These are phyloP conservation scores for Rubia tinctorum DNA, from an alignment of 305 asterid species.

Conservation along the genomic window DNA sequence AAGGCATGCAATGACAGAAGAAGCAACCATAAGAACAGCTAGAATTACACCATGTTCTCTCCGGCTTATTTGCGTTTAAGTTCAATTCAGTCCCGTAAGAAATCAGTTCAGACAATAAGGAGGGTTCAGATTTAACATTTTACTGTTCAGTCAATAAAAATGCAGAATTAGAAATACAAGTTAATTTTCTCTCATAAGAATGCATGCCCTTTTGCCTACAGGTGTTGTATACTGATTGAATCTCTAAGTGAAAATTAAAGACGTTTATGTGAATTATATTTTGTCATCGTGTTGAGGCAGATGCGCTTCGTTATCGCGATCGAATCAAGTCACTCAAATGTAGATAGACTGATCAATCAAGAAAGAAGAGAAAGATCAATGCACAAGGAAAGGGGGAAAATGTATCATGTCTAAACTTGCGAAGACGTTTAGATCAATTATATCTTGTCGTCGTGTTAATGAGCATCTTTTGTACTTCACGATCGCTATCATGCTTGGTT, in stretches of 20 bases:
- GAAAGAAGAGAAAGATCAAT: no score
- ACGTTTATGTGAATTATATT: neutral
- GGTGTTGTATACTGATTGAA: neutral
- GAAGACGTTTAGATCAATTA: no score
- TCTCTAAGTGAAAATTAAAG: neutral
- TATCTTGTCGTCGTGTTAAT: neutral
- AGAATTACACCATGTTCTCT: no score
- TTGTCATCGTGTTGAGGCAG: neutral
- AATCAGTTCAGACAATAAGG: no score
- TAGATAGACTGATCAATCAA: no score
- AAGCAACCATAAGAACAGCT: conserved; percentile 28
- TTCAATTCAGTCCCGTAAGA: no score
- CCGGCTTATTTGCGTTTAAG: no score
- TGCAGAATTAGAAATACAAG: neutral
- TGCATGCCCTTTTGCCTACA: neutral
- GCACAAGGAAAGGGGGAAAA: no score
- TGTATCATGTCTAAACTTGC: no score
- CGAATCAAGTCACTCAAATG: no score
- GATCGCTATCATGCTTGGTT: neutral
- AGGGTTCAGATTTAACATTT: neutral
- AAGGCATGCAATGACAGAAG: conserved; percentile 66
- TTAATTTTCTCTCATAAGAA: neutral
- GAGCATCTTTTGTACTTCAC: neutral
- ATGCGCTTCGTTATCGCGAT: no score
- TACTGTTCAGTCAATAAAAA: neutral